Evolutionary conservation across 2,329 filamentous ascomycete species (phyloP), one percentile per base, ranked within the genome.

Genomic region (Dactylella cylindrospora): DNA sequence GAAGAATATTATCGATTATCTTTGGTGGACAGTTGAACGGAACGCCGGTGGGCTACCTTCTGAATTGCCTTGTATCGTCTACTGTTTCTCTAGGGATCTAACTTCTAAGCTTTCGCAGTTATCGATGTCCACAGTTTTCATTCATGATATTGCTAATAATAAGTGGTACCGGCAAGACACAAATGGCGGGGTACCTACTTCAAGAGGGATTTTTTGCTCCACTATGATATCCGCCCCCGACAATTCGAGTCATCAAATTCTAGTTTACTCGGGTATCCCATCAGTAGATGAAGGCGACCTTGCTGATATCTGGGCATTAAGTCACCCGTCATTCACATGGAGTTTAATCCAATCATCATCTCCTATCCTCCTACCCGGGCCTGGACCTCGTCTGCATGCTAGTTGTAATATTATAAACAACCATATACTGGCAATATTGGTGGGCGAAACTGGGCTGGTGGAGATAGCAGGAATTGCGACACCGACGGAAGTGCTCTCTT

Each of bases 221-320:
- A 26, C 52, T 8, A 57, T 57, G 36, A 29, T 57, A 4, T 57
- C 52, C 1, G 52, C 52, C 1, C 36, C 52, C 12, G 52, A 57
- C 17, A 49, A 57, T 20, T 57, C 52, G 13, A 57, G 52, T 15
- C 52, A 57, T 13, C 52, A 57, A 20, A 57, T 57, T 22, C 36
- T 57, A 4, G 23, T 57, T 6, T 57, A 57, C 20, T 57, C 52
- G 9, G 52, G 43, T 5, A 17, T 23, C 5, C 43, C 52, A 9
- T 38, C 32, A 2, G 29, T 3, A 12, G 43, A 44, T 3, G 22
- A 29, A 12, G 17, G 28, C 3, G 31, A 36, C 3, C 32, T 26
- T 44, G 49, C 52, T 8, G 52, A 57, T 23, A 25, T 57, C n/a
- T 57, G 52, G 52, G 52, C 52, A 2, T 17, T 57, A 17, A 57